phyloP scores from a whole-genome alignment of 2,329 filamentous ascomycete genomes.

The Colletotrichum sp. region DNA sequence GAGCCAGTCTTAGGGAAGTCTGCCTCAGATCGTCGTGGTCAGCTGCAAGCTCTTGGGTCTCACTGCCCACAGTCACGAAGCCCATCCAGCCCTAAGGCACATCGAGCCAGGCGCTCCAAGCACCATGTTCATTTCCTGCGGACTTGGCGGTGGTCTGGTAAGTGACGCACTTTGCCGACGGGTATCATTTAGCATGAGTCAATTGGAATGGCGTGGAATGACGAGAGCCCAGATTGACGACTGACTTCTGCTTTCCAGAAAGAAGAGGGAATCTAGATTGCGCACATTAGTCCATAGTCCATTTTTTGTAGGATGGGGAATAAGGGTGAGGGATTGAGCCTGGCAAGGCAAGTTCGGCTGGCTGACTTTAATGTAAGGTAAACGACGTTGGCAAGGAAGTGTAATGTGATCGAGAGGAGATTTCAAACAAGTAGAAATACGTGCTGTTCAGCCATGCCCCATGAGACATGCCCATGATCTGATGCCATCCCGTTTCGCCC shows the following conservation, averaged over 20 bases:
- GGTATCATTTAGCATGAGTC: background rate
- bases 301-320: too few species aligned
- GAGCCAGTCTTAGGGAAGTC: background rate
- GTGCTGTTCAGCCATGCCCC: background rate
- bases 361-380: rapidly evolving
- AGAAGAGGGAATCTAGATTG: too few species aligned
- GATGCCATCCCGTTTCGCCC: background rate
- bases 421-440: background rate
- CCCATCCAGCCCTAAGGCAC: too few species aligned
- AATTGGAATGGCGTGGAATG: background rate
- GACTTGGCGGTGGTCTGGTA: background rate
- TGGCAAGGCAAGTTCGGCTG: rapidly evolving
- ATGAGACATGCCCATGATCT: rapidly evolving
- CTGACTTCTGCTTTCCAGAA: too few species aligned
- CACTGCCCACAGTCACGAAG: background rate
- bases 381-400: background rate
- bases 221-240: background rate
- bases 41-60: background rate
- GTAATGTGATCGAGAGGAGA: background rate
- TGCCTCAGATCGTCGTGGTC: background rate
- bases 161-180: background rate
- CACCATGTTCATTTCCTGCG: background rate
- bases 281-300: too few species aligned
- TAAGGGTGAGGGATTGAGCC: background rate
- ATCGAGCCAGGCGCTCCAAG: too few species aligned